Percentiles rank a stretch among this genome's conserved stretches.
These are phyloP conservation scores for Mangifera indica DNA, from an alignment of 345 rosid species.

Conservation along the genomic window DNA sequence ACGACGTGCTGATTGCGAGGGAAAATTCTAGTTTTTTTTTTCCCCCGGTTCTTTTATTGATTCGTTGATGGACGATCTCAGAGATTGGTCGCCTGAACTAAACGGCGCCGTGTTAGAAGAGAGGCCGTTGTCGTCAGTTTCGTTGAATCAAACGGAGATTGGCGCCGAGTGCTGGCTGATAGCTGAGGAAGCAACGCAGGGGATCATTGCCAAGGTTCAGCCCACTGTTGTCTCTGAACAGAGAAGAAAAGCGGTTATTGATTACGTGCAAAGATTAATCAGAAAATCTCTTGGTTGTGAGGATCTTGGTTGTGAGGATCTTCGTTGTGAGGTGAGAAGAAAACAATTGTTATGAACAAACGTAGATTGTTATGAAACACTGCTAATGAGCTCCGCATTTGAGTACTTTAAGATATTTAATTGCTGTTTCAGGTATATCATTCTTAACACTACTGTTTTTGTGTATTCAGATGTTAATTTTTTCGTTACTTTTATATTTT, in stretches of 20 bases:
- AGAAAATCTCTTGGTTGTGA: too few relatives aligned
- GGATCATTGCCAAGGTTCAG: conserved; percentile 62
- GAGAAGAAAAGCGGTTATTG: conserved; percentile 64
- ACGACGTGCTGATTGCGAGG: background rate
- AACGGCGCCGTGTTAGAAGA: conserved; percentile 41
- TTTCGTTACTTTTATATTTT: too few relatives aligned
- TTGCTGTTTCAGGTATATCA: background rate
- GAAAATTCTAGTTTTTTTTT: background rate
- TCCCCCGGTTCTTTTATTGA: background rate
- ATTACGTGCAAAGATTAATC: conserved; percentile 61
- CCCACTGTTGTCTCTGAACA: conserved; percentile 65
- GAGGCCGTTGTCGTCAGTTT: conserved; percentile 35
- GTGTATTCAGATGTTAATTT: too few relatives aligned
- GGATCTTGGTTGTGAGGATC: conserved; percentile 69
- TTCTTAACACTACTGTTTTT: too few relatives aligned
- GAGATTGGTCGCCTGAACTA: conserved; percentile 55
- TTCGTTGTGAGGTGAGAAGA: too few relatives aligned
- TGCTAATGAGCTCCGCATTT: background rate
- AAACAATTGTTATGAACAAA: too few relatives aligned
- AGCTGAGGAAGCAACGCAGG: conserved; percentile 65
- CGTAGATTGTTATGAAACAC: too few relatives aligned
- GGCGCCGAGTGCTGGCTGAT: conserved; percentile 44
- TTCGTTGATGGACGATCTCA: conserved; percentile 64
- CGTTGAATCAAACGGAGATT: conserved; percentile 35
- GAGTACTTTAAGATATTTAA: background rate